phyloP scores from a whole-genome alignment of 345 rosid species.

The Reutealis trisperma region DNA sequence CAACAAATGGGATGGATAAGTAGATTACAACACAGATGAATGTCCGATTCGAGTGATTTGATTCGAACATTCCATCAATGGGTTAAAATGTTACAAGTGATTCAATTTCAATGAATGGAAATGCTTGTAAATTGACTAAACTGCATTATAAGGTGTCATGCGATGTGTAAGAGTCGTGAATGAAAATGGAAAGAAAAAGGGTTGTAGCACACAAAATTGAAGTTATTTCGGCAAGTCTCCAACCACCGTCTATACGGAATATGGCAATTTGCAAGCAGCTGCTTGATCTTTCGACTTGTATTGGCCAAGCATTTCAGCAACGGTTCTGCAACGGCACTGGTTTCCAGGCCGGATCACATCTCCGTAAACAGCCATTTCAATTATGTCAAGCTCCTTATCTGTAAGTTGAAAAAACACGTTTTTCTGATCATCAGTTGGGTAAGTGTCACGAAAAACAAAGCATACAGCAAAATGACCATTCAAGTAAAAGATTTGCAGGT shows the following conservation, averaged over 20 bases:
- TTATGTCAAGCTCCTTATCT: slow-evolving; percentile 91
- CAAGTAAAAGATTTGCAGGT: background rate
- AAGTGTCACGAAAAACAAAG: background rate
- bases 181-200: background rate
- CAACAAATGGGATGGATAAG: background rate
- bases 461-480: background rate
- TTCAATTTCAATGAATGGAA: background rate
- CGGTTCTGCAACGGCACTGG: slow-evolving; percentile 83
- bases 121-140: background rate
- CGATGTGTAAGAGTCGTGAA: background rate
- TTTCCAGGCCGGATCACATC: slow-evolving; percentile 88
- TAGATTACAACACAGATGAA: background rate
- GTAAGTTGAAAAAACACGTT: slow-evolving; percentile 19
- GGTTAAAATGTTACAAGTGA: background rate
- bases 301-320: slow-evolving; percentile 82
- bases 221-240: background rate
- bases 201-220: background rate
- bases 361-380: slow-evolving; percentile 97
- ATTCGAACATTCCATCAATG: background rate
- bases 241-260: no score
- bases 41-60: background rate
- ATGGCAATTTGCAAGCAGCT: slow-evolving; percentile 78
- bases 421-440: background rate
- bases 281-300: slow-evolving; percentile 64
- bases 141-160: background rate